A percentile compares a stretch with the other conserved stretches of the same genome.
phyloP scores from a whole-genome alignment of 2,329 filamentous ascomycete genomes.

The Sporothrix sp. region DNA sequence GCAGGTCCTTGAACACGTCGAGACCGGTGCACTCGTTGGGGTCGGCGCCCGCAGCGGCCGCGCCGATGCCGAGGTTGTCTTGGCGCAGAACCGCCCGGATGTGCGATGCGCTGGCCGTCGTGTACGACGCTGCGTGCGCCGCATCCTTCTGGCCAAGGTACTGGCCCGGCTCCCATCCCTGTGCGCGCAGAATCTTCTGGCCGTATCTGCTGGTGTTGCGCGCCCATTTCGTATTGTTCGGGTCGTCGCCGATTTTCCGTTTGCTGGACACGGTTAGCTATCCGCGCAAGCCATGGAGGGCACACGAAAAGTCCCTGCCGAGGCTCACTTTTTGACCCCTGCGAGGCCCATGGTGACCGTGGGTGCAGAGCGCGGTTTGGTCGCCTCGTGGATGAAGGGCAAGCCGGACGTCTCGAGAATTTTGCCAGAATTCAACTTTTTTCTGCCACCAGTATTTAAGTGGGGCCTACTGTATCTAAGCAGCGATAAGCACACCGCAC shows the following conservation, averaged over 20 bases:
- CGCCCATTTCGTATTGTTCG: slow-evolving; percentile 92
- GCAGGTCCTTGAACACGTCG: slow-evolving; percentile 73
- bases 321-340: slow-evolving; percentile 52
- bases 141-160: slow-evolving; percentile 71
- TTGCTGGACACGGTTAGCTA: too few relatives aligned
- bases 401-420: background rate
- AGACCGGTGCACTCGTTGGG: slow-evolving; percentile 69
- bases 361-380: background rate
- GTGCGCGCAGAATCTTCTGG: slow-evolving; percentile 75
- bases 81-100: slow-evolving; percentile 82
- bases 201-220: slow-evolving; percentile 75
- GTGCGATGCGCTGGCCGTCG: slow-evolving; percentile 70
- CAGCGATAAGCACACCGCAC: slow-evolving; percentile 8
- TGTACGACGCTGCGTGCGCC: slow-evolving; percentile 65
- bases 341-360: slow-evolving; percentile 53
- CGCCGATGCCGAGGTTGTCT: slow-evolving; percentile 82
- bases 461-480: slow-evolving; percentile 4
- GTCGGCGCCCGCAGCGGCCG: slow-evolving; percentile 56
- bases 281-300: too few relatives aligned
- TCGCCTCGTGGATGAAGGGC: too few relatives aligned
- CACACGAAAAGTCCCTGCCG: background rate
- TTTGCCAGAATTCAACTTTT: slow-evolving; percentile 3
- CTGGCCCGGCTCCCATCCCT: slow-evolving; percentile 84
- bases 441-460: slow-evolving; percentile 13
- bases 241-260: slow-evolving; percentile 75